These are phyloP conservation scores for Cercospora sp. DNA, from an alignment of 2,329 filamentous ascomycete species.

Conservation along the genomic window DNA sequence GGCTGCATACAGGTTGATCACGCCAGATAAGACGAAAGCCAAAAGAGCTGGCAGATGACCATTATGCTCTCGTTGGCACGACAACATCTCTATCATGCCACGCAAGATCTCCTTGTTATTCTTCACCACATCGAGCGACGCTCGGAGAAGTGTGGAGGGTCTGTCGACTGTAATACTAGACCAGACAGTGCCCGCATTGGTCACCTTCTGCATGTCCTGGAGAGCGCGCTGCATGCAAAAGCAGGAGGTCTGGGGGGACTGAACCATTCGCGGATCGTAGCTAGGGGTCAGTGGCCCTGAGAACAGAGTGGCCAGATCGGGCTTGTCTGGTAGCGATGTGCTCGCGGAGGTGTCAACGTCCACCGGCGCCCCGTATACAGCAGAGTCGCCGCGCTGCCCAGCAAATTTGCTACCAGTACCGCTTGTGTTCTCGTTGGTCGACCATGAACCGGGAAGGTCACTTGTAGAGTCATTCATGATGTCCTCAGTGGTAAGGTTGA, in stretches of 20 bases:
- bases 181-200: background rate
- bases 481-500: background rate
- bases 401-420: background rate
- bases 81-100: background rate
- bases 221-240: background rate
- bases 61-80: background rate
- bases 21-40: background rate
- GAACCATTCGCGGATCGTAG: background rate
- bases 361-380: background rate
- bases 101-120: constrained; percentile 1
- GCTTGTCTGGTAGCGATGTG: background rate
- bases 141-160: background rate
- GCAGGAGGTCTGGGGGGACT: background rate
- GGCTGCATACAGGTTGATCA: background rate
- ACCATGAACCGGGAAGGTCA: background rate
- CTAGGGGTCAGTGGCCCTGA: background rate
- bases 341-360: background rate
- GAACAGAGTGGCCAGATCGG: background rate
- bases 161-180: background rate
- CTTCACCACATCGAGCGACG: background rate
- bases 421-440: background rate
- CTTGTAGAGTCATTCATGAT: background rate
- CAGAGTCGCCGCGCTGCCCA: background rate
- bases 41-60: background rate
- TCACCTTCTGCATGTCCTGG: constrained; percentile 1